Evolutionary conservation across 75 land plant species (phyloP), one percentile per base, ranked within the genome.

Genomic region (Isoetes taiwanensis): DNA sequence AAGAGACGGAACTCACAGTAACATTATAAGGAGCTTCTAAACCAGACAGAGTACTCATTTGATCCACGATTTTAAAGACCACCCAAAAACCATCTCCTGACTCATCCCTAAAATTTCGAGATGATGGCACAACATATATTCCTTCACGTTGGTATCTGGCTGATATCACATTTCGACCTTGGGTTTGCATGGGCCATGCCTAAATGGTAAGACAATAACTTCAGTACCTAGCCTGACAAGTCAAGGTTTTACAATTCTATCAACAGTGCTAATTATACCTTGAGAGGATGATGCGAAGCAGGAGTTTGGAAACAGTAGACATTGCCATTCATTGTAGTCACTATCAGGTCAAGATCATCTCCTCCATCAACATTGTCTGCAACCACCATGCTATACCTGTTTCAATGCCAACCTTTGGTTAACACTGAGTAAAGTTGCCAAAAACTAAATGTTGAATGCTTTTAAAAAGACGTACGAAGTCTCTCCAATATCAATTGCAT

Each of bases 331-430:
- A 94, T 94, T 39, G 99, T 94, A 41, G 90, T 69, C 14, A 94
- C 96, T 34, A 94, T 73, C 52, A 94, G 75, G 73, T 94, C 99
- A 25, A 94, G 79, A 65, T 94, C 99, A 75, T 94, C 99, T 5
- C 99, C 99, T 39, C 99, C 99, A 77, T 94, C 99, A 57, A 94
- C 90, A 76, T 94, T 94, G 53, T 94, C 99, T 20, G 90, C 99
- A 23, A 94, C 59, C 14, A 88, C 99, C 99, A 94, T 94, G 70
- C 76, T 88, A 62, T 94, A 94, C 41, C 99, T 94, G 86, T 32
- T 6, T 19, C 16, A 46, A n/a, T n/a, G n/a, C n/a, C n/a, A n/a
- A n/a, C n/a, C n/a, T n/a, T n/a, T n/a, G n/a, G n/a, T n/a, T n/a
- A 32, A 2, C 23, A 41, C 25, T 29, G 17, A 23, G 35, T 20